Percentiles rank a stretch among this genome's conserved stretches.
Evolutionary conservation across 2,329 filamentous ascomycete species (phyloP).

Genomic region (Gyromitra esculenta): DNA sequence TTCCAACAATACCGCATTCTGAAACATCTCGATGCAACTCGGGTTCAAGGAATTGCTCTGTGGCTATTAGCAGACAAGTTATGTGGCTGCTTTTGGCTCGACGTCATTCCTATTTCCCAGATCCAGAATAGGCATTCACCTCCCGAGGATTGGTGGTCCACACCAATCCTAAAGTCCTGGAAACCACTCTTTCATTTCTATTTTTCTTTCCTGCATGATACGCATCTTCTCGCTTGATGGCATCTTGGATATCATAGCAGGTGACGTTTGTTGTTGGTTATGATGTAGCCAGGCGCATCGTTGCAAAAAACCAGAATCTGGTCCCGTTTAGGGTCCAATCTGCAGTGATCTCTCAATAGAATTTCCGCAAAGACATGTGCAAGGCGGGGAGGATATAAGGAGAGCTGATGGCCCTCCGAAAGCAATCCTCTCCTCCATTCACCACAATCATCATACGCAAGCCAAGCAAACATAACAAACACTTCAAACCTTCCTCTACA

Average conservation of each 20-base stretch:
- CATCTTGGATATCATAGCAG: background rate
- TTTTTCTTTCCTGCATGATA: background rate
- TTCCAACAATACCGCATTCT: conserved; percentile 1
- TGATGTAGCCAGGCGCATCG: conserved; percentile 14
- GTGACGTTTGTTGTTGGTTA: conserved; percentile 24
- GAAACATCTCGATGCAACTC: background rate
- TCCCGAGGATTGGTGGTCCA: background rate
- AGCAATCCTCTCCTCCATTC: background rate
- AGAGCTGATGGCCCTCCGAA: background rate
- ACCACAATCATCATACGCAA: background rate
- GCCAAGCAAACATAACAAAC: conserved; percentile 5
- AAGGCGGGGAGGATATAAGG: conserved; percentile 13
- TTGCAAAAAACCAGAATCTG: conserved; percentile 11
- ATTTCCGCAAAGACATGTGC: background rate
- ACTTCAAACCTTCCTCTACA: background rate
- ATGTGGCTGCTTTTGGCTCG: background rate
- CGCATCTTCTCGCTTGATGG: background rate
- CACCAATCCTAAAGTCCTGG: background rate
- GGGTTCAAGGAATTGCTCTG: background rate
- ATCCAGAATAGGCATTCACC: background rate
- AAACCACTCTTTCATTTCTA: background rate
- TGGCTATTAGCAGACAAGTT: background rate
- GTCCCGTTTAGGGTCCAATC: conserved; percentile 3
- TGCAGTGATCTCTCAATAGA: conserved; percentile 2
- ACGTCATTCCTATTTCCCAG: background rate